Conservation (phyloP, 768 basidiomycete genomes). For the Auriscalpium orientale region DNA sequence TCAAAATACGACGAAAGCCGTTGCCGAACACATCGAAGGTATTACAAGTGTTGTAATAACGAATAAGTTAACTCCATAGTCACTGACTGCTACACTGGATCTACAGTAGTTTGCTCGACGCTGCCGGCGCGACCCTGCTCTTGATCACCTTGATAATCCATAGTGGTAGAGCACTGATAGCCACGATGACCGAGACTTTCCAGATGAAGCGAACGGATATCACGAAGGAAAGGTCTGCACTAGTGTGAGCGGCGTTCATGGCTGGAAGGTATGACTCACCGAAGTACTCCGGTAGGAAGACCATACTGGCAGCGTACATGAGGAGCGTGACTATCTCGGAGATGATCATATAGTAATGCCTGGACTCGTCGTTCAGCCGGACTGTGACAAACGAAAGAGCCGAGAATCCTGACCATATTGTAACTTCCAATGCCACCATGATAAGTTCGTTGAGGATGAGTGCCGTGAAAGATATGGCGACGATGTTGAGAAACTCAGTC, state of each 20-base stretch:
- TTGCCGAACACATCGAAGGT: too few species aligned
- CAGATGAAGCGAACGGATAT: slow-evolving; percentile 81
- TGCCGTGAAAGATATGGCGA: slow-evolving; percentile 96
- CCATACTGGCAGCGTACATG: slow-evolving; percentile 86
- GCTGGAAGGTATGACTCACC: slow-evolving; percentile 43
- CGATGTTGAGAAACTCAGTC: slow-evolving; percentile 95
- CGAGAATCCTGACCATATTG: slow-evolving; percentile 63
- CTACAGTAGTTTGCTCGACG: slow-evolving; percentile 84
- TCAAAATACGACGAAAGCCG: too few species aligned
- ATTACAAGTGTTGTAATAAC: not conserved
- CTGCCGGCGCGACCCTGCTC: slow-evolving; percentile 82
- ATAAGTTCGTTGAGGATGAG: slow-evolving; percentile 94
- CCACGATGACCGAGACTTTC: slow-evolving; percentile 95
- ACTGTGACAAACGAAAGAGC: not conserved
- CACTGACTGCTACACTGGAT: too few species aligned
- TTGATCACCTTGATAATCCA: slow-evolving; percentile 86
- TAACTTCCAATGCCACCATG: slow-evolving; percentile 98
- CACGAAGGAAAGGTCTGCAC: slow-evolving; percentile 84
- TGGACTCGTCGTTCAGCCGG: slow-evolving; percentile 21
- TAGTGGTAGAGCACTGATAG: slow-evolving; percentile 85
- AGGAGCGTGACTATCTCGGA: slow-evolving; percentile 84
- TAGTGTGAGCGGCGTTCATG: slow-evolving; percentile 4
- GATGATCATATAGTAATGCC: slow-evolving; percentile 94
- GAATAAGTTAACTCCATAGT: not conserved
- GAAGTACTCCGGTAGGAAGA: slow-evolving; percentile 94